A percentile compares a stretch with the other conserved stretches of the same genome.
These are phyloP conservation scores for Penicillium hordei DNA, from an alignment of 2,329 filamentous ascomycete species.

Conservation along the genomic window DNA sequence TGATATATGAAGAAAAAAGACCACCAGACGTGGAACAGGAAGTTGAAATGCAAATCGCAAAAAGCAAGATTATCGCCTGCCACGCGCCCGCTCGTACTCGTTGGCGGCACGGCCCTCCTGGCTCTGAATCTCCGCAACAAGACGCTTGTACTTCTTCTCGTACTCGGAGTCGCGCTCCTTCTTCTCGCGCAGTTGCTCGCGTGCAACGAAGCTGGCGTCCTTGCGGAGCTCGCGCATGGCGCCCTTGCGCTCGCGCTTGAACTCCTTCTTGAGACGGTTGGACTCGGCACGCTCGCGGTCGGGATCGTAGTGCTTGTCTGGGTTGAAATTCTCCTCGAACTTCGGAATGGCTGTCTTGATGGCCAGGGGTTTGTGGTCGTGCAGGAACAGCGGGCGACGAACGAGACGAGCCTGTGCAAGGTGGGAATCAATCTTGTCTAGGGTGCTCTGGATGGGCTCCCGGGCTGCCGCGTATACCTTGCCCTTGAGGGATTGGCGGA, in stretches of 20 bases:
- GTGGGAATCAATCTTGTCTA: conserved; percentile 40
- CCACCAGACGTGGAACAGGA: conserved; percentile 6
- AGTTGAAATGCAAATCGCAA: conserved; percentile 7
- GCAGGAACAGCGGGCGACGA: conserved; percentile 79
- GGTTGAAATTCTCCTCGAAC: conserved; percentile 94
- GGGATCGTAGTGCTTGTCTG: conserved; percentile 94
- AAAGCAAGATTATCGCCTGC: conserved; percentile 48
- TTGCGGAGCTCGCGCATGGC: conserved; percentile 92
- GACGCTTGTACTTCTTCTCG: conserved; percentile 90
- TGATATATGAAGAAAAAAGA: conserved; percentile 6
- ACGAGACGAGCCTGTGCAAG: conserved; percentile 61
- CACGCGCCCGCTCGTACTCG: conserved; percentile 83
- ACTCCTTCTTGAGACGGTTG: conserved; percentile 81
- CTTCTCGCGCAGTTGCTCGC: conserved; percentile 87
- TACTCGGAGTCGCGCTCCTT: conserved; percentile 90
- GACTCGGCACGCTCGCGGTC: conserved; percentile 85
- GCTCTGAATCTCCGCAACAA: conserved; percentile 93
- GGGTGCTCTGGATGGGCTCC: conserved; percentile 31
- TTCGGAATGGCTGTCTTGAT: conserved; percentile 89
- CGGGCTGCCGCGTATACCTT: conserved; percentile 49
- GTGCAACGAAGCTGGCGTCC: conserved; percentile 88
- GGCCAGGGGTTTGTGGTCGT: conserved; percentile 82
- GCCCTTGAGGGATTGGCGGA: conserved; percentile 55
- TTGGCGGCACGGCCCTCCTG: conserved; percentile 87
- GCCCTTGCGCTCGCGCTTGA: conserved; percentile 93